Base-by-base conservation (phyloP, 2,329 filamentous ascomycete genomes). In the Nothomitra cinnamomea region DNA sequence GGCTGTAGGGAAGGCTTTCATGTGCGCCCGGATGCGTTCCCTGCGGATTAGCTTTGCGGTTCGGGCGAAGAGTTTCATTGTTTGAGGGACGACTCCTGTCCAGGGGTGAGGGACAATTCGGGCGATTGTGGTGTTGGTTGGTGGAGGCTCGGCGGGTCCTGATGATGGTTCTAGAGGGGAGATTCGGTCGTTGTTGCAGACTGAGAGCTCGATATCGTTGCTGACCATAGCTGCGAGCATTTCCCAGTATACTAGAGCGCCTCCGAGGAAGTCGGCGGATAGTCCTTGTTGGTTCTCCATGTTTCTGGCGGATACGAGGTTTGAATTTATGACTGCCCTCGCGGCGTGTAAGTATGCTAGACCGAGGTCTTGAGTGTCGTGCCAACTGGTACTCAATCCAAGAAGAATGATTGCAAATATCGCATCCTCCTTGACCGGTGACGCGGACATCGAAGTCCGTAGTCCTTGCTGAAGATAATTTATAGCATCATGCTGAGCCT, bases 381-480 rank as follows among this genome's bases (percentile, higher is more conserved):
- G 77, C 78, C 78, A 81, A 36, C 73, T 74, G 3, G 77, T 76
- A 1, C 75, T 78, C 54, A 78, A 72, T 2, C 77, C 78, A 0
- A 80, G 70, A 59, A 81, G 71, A 41, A 80, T 70, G 28, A 80
- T 66, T 2, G 74, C 75, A n/a, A 81, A 60, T 8, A 80, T 67
- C 0, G 75, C 73, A 53, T 74, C 75, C 40, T 78, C 76, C 17
- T 76, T 69, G 55, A 75, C 10, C 28, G 28, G 28, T 10, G 28
- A 32, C 28, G 10, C 28, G 5, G 28, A 32, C 4, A 10, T 10
- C 5, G 28, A 4, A 10, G 28, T 32, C 5, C 28, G 28, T 4
- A 32, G 28, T 4, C 28, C 28, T 10, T 32, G 28, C 28, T 32
- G 28, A 4, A 32, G 28, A 10, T 32, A 10, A 10, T 32, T 10